Evolutionary conservation across 2,329 filamentous ascomycete species (phyloP), one percentile per base, ranked within the genome.

Genomic region (Eurotiales sp.): DNA sequence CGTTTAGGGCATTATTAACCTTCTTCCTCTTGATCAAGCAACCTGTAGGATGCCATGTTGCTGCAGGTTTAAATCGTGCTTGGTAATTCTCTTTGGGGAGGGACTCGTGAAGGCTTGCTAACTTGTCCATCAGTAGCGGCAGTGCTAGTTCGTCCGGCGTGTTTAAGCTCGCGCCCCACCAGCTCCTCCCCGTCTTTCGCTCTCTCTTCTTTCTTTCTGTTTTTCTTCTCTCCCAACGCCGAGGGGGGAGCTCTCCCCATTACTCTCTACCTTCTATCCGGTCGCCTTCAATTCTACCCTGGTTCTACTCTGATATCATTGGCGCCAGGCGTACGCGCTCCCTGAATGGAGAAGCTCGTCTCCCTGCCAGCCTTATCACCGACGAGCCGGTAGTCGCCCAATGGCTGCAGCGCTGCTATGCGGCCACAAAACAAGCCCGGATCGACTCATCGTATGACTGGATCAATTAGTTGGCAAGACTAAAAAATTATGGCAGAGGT

Each of bases 11-110:
- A n/a, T n/a, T n/a, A n/a, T n/a, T n/a, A n/a, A 72, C 71, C 71
- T 71, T 73, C 71, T 52, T 90, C 86, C 57, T 80, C 78, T 59
- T 87, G 86, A 50, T 90, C 85, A 44, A 95, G 76, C 43, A 91
- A 75, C 40, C 80, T 77, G 76, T 85, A 90, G 3, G 66, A 72
- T 48, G 74, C 66, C 80, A 83, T 83, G 1, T 25, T 43, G 19
- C 15, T 11, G 17, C n/a, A n/a, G n/a, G n/a, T n/a, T n/a, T n/a
- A n/a, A n/a, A n/a, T n/a, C n/a, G n/a, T n/a, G n/a, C n/a, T n/a
- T n/a, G n/a, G n/a, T n/a, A n/a, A n/a, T n/a, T n/a, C n/a, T n/a
- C n/a, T n/a, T n/a, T n/a, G n/a, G n/a, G n/a, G n/a, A n/a, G n/a
- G n/a, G n/a, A n/a, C n/a, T n/a, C n/a, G n/a, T n/a, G n/a, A n/a